Evolutionary conservation across 2,329 filamentous ascomycete species (phyloP), one percentile per base, ranked within the genome.

Genomic region (Anthostomella pinea): DNA sequence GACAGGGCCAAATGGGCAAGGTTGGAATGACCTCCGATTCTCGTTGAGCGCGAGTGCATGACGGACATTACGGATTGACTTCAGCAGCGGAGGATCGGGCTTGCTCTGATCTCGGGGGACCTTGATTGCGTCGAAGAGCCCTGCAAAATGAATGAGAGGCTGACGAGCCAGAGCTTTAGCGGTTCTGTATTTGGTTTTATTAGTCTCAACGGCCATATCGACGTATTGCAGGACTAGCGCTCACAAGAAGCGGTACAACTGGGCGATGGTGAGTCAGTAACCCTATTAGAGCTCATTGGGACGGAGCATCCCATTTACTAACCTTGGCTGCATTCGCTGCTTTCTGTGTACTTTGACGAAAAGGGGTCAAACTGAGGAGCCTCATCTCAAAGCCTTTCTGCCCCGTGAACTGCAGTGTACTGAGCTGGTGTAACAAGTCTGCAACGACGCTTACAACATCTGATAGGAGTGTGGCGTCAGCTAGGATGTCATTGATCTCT

Each of bases 41-140:
- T 68, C 64, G 36, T 66, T 63, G 6, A 68, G 41, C 2, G 64
- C 64, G 15, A 67, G 34, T 1, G 64, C 63, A 37, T 67, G 63
- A 16, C 64, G 53, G 21, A 66, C 44, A 29, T 64, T 52, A 10
- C 48, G 49, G 14, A 59, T 60, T 3, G 59, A 66, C 21, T 42
- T 42, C 22, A 64, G 24, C 5, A 40, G 29, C 19, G 58, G 42
- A 59, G 55, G 18, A 49, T 53, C 29, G 57, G 49, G 40, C 62
- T 59, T 25, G 49, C 37, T 13, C 36, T 41, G 22, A 49, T 51
- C 23, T 56, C 57, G 33, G 29, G 34, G 52, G 47, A 43, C 29
- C 33, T 56, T 63, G 10, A 66, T 48, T 3, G 61, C 62, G 36
- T 67, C 63, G 28, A 67, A 60, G 1, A 57, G 46, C 0, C 64